Percentiles rank a stretch among this genome's conserved stretches.
phyloP scores from a whole-genome alignment of 495 filamentous ascomycete genomes.

The Aspergillus cavernicola region DNA sequence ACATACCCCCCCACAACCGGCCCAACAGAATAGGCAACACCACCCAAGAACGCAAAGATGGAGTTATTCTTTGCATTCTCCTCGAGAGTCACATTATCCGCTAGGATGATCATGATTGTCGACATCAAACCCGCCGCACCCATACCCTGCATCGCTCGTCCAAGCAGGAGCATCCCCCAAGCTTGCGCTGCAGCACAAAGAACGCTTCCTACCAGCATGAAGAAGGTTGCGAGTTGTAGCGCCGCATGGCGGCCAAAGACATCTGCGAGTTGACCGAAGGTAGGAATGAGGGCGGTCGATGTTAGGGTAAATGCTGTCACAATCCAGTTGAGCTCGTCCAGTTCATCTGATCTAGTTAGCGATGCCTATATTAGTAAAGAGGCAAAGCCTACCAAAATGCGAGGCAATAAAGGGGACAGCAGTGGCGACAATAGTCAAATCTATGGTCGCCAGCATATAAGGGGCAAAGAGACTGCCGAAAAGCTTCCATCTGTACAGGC shows the following conservation, averaged over 20 bases:
- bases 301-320: slow-evolving; percentile 59
- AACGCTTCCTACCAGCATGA: slow-evolving; percentile 49
- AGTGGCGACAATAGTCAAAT: slow-evolving; percentile 57
- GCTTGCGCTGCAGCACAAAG: slow-evolving; percentile 51
- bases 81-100: slow-evolving; percentile 52
- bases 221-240: slow-evolving; percentile 43
- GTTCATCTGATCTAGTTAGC: slow-evolving; percentile 35
- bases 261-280: slow-evolving; percentile 56
- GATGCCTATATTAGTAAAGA: background rate
- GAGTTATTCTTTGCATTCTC: slow-evolving; percentile 58
- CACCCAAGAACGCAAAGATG: slow-evolving; percentile 48
- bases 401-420: slow-evolving; percentile 56
- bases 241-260: slow-evolving; percentile 52
- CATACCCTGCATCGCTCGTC: slow-evolving; percentile 55
- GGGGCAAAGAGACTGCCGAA: slow-evolving; percentile 50
- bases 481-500: slow-evolving; percentile 50
- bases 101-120: slow-evolving; percentile 50
- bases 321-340: slow-evolving; percentile 60
- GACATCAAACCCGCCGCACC: slow-evolving; percentile 52
- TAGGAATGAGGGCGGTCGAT: slow-evolving; percentile 59
- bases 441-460: slow-evolving; percentile 48
- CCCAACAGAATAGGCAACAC: slow-evolving; percentile 50
- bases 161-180: slow-evolving; percentile 54
- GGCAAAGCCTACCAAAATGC: slow-evolving; percentile 46
- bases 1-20: slow-evolving; percentile 50